phyloP scores from a whole-genome alignment of 495 filamentous ascomycete species.

The Penicillium argentinense region DNA sequence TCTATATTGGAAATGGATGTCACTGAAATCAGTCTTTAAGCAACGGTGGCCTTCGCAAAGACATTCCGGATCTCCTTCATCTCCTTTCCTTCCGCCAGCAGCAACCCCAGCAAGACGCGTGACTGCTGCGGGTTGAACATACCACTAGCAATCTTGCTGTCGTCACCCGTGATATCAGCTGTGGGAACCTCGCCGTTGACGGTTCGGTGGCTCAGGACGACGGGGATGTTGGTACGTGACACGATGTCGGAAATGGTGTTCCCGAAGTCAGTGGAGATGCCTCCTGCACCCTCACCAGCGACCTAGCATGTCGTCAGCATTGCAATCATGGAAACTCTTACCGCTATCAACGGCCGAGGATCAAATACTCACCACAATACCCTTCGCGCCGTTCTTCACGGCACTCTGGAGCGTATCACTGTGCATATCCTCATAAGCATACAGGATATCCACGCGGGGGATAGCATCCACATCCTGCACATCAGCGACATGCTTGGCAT shows the following conservation, averaged over 20 bases:
- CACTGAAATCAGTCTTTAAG: too few relatives aligned
- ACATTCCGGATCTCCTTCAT: slow-evolving; percentile 22
- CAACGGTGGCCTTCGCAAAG: slow-evolving; percentile 20
- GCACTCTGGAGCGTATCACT: slow-evolving; percentile 34
- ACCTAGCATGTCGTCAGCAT: slow-evolving; percentile 13
- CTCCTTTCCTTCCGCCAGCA: slow-evolving; percentile 26
- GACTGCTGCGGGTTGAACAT: slow-evolving; percentile 32
- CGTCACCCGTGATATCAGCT: slow-evolving; percentile 24
- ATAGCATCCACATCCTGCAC: slow-evolving; percentile 29
- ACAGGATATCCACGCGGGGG: slow-evolving; percentile 46
- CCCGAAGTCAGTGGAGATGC: slow-evolving; percentile 20
- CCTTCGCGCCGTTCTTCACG: slow-evolving; percentile 39
- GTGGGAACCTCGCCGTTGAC: slow-evolving; percentile 36
- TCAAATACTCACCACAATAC: slow-evolving; percentile 46
- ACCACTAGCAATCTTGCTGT: slow-evolving; percentile 25
- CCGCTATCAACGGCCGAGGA: slow-evolving; percentile 9
- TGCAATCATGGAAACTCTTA: too few relatives aligned
- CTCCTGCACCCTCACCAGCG: slow-evolving; percentile 31
- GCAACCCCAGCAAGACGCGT: slow-evolving; percentile 27
- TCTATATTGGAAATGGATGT: too few relatives aligned
- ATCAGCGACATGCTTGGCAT: slow-evolving; percentile 38
- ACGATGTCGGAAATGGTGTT: slow-evolving; percentile 19
- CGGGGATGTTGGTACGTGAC: slow-evolving; percentile 17
- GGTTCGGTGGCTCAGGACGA: slow-evolving; percentile 27
- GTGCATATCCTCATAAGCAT: slow-evolving; percentile 38